These are phyloP conservation scores for Stemphylium vesicarium DNA, from an alignment of 2,329 filamentous ascomycete genomes.

Conservation along the genomic window DNA sequence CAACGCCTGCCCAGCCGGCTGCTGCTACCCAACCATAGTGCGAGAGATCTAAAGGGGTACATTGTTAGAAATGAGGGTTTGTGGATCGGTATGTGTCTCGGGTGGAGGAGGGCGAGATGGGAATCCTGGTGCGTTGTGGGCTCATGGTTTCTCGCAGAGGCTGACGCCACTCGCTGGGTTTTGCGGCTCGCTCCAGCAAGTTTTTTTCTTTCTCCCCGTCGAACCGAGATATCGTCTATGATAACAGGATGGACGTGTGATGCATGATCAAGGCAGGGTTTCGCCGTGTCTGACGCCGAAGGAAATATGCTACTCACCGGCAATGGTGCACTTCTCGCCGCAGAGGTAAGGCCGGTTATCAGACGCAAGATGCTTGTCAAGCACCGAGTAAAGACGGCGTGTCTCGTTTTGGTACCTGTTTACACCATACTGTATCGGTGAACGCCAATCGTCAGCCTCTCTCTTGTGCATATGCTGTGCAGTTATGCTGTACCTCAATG, in stretches of 20 bases:
- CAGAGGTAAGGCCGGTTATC: constrained; percentile 60
- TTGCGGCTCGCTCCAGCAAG: no score
- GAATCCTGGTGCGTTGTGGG: no score
- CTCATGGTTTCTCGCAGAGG: no score
- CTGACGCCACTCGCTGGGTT: no score
- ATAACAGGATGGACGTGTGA: no score
- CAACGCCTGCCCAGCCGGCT: constrained; percentile 66
- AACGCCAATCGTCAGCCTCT: neutral
- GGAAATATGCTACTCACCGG: constrained; percentile 25
- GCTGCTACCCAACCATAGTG: constrained; percentile 78
- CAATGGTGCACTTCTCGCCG: constrained; percentile 69
- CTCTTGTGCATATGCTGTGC: neutral
- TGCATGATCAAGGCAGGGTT: no score
- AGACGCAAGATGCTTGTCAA: constrained; percentile 71
- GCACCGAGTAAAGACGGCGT: constrained; percentile 77
- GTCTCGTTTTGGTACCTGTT: constrained; percentile 85
- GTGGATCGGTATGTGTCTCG: no score
- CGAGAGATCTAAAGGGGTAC: constrained; percentile 66
- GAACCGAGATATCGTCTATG: no score
- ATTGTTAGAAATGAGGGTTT: constrained; percentile 5
- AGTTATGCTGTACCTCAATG: constrained; percentile 58
- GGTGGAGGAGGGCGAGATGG: no score
- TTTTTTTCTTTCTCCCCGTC: no score
- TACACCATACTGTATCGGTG: constrained; percentile 67
- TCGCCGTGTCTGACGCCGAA: neutral